A percentile compares a stretch with the other conserved stretches of the same genome.
These are phyloP conservation scores for Glycine soja DNA, from an alignment of 306 rosid genomes.

Conservation along the genomic window DNA sequence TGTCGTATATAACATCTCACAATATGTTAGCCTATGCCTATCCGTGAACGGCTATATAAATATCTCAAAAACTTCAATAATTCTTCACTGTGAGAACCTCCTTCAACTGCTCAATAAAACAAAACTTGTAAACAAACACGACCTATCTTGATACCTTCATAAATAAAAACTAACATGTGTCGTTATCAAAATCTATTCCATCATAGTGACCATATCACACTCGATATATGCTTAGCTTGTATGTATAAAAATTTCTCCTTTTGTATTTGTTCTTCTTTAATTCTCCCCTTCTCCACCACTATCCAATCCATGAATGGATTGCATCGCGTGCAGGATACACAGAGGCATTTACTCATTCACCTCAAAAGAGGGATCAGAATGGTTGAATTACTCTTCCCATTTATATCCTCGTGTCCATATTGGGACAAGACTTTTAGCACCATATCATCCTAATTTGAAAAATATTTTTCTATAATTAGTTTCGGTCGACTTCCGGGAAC, in stretches of 20 bases:
- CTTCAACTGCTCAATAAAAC: constrained; percentile 44
- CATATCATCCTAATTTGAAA: constrained; percentile 35
- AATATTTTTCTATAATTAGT: constrained; percentile 37
- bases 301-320: constrained; percentile 47
- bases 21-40: constrained; percentile 43
- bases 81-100: constrained; percentile 32
- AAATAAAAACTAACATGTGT: constrained; percentile 48
- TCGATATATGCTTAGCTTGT: constrained; percentile 22
- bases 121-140: constrained; percentile 31
- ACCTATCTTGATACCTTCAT: constrained; percentile 35
- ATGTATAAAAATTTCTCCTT: constrained; percentile 41
- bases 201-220: constrained; percentile 27
- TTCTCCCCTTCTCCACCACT: background rate
- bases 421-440: constrained; percentile 45
- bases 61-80: constrained; percentile 33
- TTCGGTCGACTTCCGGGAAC: constrained; percentile 9
- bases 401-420: constrained; percentile 35
- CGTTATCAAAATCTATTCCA: constrained; percentile 55
- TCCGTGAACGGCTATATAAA: constrained; percentile 44
- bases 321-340: constrained; percentile 42
- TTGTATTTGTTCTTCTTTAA: background rate
- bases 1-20: constrained; percentile 49
- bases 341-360: constrained; percentile 41
- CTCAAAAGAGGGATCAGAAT: constrained; percentile 47
- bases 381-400: constrained; percentile 47